These are phyloP conservation scores for Inga laurina DNA, from an alignment of 306 rosid species.

Conservation along the genomic window DNA sequence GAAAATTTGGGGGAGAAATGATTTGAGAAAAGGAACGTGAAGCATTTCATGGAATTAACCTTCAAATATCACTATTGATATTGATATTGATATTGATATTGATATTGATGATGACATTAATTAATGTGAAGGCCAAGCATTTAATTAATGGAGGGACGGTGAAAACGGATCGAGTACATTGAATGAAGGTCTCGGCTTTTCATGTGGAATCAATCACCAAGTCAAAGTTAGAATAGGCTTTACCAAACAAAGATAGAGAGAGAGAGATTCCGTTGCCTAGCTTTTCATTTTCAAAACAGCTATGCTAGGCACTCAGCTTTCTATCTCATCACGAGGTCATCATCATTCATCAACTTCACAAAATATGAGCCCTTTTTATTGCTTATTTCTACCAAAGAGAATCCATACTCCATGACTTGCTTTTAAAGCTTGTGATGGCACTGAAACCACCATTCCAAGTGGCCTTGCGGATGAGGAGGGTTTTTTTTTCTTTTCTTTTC, in stretches of 20 bases:
- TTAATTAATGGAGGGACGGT: background rate
- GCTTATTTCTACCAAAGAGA: no score
- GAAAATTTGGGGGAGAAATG: background rate
- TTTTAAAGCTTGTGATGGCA: background rate
- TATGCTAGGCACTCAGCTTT: conserved; percentile 14
- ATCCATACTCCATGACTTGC: background rate
- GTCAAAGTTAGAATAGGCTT: background rate
- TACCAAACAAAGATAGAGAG: background rate
- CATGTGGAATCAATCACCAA: background rate
- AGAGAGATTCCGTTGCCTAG: conserved; percentile 10
- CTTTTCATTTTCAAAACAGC: conserved; percentile 23
- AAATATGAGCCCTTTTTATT: background rate
- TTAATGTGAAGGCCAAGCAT: background rate
- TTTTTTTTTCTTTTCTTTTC: no score
- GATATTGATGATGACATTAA: background rate
- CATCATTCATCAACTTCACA: background rate
- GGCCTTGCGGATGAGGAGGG: background rate
- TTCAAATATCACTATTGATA: background rate
- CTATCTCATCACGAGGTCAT: conserved; percentile 17
- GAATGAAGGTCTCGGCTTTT: background rate
- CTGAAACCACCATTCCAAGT: background rate
- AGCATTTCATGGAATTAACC: background rate
- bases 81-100: no score
- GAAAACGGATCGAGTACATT: background rate
- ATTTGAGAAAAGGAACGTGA: background rate